phyloP scores from a whole-genome alignment of 306 rosid species.

The Cicer yamashitae region DNA sequence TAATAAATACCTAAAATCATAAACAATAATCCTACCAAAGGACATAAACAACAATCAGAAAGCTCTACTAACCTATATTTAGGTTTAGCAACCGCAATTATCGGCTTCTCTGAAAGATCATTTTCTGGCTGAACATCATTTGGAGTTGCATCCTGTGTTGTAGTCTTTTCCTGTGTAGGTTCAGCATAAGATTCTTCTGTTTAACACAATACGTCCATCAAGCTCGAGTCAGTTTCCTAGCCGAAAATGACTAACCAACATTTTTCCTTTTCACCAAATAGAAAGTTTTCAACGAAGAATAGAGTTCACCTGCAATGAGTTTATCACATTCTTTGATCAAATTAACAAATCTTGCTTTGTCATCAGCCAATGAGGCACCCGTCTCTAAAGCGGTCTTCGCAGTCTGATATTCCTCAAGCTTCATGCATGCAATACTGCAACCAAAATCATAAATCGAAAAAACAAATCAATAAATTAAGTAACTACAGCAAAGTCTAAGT shows the following conservation, averaged over 20 bases:
- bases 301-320: constrained; percentile 65
- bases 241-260: constrained; percentile 19
- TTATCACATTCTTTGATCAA: constrained; percentile 74
- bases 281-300: constrained; percentile 28
- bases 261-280: constrained; percentile 11
- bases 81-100: constrained; percentile 58
- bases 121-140: constrained; percentile 50
- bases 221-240: constrained; percentile 35
- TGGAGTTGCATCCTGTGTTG: constrained; percentile 37
- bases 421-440: constrained; percentile 79
- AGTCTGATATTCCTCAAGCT: constrained; percentile 88
- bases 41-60: constrained; percentile 9
- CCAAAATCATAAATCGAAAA: constrained; percentile 13
- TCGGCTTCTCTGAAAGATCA: constrained; percentile 41
- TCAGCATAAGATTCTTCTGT: constrained; percentile 67
- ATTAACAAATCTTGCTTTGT: constrained; percentile 57
- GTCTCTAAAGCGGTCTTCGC: constrained; percentile 77
- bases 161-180: constrained; percentile 49
- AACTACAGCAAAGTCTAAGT: background rate
- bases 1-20: constrained; percentile 9
- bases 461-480: background rate
- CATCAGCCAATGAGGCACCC: constrained; percentile 70
- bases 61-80: constrained; percentile 66
- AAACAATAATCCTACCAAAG: constrained; percentile 15
- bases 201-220: constrained; percentile 41